phyloP scores from a whole-genome alignment of 2,329 filamentous ascomycete species.

The Pestalotiopsis fici region DNA sequence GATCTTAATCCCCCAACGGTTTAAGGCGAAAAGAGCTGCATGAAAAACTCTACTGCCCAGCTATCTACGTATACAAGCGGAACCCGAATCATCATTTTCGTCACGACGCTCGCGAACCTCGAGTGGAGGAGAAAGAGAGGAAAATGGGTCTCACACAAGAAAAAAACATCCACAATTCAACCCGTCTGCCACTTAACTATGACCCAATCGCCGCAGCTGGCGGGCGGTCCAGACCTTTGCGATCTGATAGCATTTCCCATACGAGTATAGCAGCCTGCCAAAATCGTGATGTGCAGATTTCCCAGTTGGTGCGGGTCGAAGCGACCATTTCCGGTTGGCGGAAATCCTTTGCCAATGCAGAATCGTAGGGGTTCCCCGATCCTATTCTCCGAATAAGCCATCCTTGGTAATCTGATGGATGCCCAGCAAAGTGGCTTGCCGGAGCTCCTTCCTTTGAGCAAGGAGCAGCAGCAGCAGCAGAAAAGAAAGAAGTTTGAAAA shows the following conservation, averaged over 20 bases:
- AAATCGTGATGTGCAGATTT: constrained; percentile 1
- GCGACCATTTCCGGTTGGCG: constrained; percentile 5
- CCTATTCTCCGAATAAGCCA: constrained; percentile 8
- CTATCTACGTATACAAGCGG: too few species aligned
- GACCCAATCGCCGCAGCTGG: not conserved
- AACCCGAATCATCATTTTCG: too few species aligned
- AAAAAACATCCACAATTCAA: not conserved
- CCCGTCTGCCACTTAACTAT: not conserved
- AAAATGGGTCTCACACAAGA: not conserved
- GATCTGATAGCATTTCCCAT: not conserved
- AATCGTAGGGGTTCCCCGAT: not conserved
- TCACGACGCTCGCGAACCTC: too few species aligned
- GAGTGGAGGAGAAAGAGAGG: too few species aligned
- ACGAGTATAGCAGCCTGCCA: not conserved
- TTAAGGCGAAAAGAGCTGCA: not conserved
- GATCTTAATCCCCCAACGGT: not conserved
- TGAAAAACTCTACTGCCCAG: not conserved
- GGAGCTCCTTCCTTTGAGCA: not conserved
- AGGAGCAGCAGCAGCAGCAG: not conserved
- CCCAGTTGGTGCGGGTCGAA: not conserved
- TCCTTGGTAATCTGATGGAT: not conserved
- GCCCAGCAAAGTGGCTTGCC: not conserved
- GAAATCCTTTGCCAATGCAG: constrained; percentile 7
- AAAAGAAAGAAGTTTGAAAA: not conserved
- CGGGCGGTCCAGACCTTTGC: not conserved